Percentiles rank a stretch among this genome's conserved stretches.
phyloP scores from a whole-genome alignment of 306 rosid genomes.

The Gillenia trifoliata region DNA sequence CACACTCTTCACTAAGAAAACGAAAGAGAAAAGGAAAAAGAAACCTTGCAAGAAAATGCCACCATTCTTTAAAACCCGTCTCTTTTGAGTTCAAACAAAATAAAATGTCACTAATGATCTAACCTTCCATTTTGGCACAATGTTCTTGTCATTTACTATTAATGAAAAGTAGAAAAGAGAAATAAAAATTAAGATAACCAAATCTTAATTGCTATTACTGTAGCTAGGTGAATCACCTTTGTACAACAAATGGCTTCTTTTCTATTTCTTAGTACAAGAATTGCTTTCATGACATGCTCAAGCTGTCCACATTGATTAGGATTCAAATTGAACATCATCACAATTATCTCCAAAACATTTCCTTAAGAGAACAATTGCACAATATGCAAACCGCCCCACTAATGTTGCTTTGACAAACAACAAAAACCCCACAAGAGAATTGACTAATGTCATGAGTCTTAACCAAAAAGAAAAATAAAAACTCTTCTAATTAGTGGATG shows the following conservation, averaged over 20 bases:
- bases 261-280: not conserved
- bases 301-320: conserved; percentile 14
- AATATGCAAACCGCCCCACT: conserved; percentile 46
- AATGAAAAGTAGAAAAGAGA: not conserved
- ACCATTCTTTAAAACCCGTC: not conserved
- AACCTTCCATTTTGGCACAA: not conserved
- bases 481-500: conserved; percentile 44
- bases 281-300: conserved; percentile 4
- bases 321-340: conserved; percentile 20
- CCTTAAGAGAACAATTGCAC: not conserved
- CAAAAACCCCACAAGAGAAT: conserved; percentile 6
- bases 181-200: not conserved
- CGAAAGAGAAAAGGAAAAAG: not conserved
- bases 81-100: not conserved
- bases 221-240: not conserved
- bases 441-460: conserved; percentile 29
- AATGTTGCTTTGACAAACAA: conserved; percentile 28
- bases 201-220: not conserved
- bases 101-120: not conserved
- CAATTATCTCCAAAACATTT: conserved; percentile 13
- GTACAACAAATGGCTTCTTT: not conserved
- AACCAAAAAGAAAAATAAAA: conserved; percentile 15
- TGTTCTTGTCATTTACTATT: not conserved
- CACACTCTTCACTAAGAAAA: not conserved
- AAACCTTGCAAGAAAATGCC: not conserved